Evolutionary conservation across 352 stramenopile species (phyloP).

Genomic region (Pythium oligandrum): DNA sequence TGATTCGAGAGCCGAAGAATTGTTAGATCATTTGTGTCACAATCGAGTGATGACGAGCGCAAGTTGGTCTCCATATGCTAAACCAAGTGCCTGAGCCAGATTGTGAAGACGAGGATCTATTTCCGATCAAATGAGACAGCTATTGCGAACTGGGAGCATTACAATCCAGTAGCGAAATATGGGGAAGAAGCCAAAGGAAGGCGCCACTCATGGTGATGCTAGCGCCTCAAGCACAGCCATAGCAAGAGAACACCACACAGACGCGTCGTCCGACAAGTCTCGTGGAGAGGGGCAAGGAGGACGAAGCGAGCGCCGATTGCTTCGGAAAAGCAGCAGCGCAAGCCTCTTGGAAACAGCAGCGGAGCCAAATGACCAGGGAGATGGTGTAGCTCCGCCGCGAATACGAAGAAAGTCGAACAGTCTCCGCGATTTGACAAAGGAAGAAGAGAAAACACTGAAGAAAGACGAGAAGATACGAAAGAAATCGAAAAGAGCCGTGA

Average conservation of each 20-base stretch:
- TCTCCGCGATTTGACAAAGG: conserved; percentile 29
- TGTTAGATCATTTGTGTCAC: too few relatives aligned
- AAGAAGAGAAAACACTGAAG: conserved; percentile 9
- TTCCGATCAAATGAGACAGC: too few relatives aligned
- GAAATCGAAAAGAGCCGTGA: conserved; percentile 8
- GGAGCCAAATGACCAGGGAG: conserved; percentile 3
- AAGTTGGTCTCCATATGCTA: not conserved
- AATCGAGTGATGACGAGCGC: too few relatives aligned
- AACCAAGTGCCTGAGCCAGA: too few relatives aligned
- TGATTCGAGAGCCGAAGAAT: too few relatives aligned
- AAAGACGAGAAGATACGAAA: conserved; percentile 9
- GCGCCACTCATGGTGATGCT: conserved; percentile 5
- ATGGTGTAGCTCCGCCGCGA: conserved; percentile 20
- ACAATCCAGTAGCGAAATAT: not conserved
- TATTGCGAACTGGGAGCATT: too few relatives aligned
- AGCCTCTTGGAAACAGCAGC: conserved; percentile 33
- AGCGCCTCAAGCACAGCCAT: not conserved
- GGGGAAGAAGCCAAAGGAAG: conserved; percentile 2
- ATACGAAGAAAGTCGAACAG: conserved; percentile 46
- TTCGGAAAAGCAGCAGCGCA: conserved; percentile 58
- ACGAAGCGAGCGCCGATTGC: conserved; percentile 14
- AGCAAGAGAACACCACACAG: not conserved
- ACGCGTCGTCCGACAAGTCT: too few relatives aligned
- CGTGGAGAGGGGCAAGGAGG: too few relatives aligned
- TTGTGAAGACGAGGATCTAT: too few relatives aligned